Evolutionary conservation across 2,329 filamentous ascomycete species (phyloP), one percentile per base, ranked within the genome.

Genomic region (Aspergillus piperis): DNA sequence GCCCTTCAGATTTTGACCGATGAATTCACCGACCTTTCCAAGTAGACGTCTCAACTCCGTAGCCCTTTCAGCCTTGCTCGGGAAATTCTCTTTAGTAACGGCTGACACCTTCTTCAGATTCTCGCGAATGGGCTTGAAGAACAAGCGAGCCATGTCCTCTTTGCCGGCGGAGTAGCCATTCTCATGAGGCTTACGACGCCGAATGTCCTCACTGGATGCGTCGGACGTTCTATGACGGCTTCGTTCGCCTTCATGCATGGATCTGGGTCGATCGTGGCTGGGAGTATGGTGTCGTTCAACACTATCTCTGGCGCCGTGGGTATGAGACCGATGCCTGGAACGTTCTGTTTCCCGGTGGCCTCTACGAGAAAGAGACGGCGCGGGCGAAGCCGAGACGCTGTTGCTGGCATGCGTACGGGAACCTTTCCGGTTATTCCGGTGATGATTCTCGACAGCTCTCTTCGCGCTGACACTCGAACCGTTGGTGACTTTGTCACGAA

Each of bases 351-450:
- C 79, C 47, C 79, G 75, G 42, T 75, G 71, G 49, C 68, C 70
- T 60, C 80, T 81, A 48, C 78, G 78, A 38, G 71, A 67, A 39
- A 71, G 66, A 3, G 77, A 76, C 32, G 78, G 77, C 4, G 77
- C 78, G 17, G 80, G 80, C 8, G 80, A 82, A 13, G 78, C 77
- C 6, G 79, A 80, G 10, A 79, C 71, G 62, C 77, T 79, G 21
- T 67, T 68, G 58, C 75, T 75, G 25, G 71, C 67, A 15, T 70
- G 70, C 50, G 71, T 64, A 11, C 76, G 73, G 11, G 72, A 68
- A 44, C 72, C 69, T 71, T 96, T 94, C 80, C 96, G 96, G 79
- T 93, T 96, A 78, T 94, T 96, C 58, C 93, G 91, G 75, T 96
- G 93, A 70, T 97, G 93, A 66, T 96, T 96, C 70, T 96, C 93